Evolutionary conservation across 257 asterid genomes (phyloP), one percentile per base, ranked within the genome.

Genomic region (Solanum rostratum): DNA sequence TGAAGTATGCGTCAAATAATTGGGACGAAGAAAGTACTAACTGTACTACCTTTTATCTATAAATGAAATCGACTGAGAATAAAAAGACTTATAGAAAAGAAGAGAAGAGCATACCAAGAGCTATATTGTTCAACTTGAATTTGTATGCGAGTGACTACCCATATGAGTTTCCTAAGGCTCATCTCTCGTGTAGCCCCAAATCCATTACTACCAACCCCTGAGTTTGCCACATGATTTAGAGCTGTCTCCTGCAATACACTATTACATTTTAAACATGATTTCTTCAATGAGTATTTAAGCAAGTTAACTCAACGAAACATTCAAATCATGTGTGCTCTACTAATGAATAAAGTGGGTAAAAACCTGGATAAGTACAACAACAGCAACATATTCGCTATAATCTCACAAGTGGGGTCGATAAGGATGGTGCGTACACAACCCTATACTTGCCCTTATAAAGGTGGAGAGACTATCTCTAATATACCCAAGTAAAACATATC

Each of bases 161-260:
- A 95, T 52, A 95, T 95, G 50, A 94, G 94, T 85, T 94, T 94
- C 86, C 97, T 69, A 37, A 90, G 80, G 88, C 97, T 91, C 98
- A 95, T 95, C 87, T 95, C 95, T 3, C 94, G 94, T 57, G 98
- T 95, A 1, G 98, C 93, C 9, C 98, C 98, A 49, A 95, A 95
- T 37, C 98, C 98, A 63, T 90, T 88, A 18, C 98, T 95, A 9
- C 90, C 93, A 27, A 95, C 90, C 10, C 98, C 98, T 0, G 97
- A 88, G 83, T 87, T 91, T 80, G 95, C 92, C 57, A 95, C 98
- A 65, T 95, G 98, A 69, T 95, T 95, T 84, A 95, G 84, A 30
- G 98, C 98, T 7, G 98, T 93, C 91, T 95, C 98, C 98, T 92
- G 87, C 88, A 49, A 27, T 78, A 27, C 15, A 13, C 7, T 14